Evolutionary conservation across 1,284 basidiomycete species (phyloP).

Genomic region (Pseudozyma tsukubaensis): DNA sequence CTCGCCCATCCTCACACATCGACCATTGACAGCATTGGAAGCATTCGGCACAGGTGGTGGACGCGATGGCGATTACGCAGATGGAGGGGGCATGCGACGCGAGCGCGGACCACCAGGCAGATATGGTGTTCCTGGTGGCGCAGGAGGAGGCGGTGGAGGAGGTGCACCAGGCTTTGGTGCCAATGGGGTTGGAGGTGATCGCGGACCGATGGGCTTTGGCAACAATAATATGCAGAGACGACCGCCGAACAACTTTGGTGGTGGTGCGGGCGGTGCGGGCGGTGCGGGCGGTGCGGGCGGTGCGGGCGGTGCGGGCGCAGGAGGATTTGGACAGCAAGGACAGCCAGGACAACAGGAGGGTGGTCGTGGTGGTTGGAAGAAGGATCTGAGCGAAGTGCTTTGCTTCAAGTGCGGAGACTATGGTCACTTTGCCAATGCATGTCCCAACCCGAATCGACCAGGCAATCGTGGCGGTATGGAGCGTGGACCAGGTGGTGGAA

Average conservation of each 20-base stretch:
- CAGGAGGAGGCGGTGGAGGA: background rate
- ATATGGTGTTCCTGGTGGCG: slow-evolving; percentile 24
- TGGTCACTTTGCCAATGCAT: slow-evolving; percentile 67
- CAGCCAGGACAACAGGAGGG: slow-evolving; percentile 24
- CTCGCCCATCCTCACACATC: slow-evolving; percentile 64
- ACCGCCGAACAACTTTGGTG: slow-evolving; percentile 3
- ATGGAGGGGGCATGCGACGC: slow-evolving; percentile 24
- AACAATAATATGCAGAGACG: slow-evolving; percentile 21
- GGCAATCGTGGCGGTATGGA: slow-evolving; percentile 62
- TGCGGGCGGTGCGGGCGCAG: background rate
- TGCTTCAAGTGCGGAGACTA: slow-evolving; percentile 67
- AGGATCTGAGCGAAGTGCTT: slow-evolving; percentile 60
- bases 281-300: slow-evolving; percentile 4
- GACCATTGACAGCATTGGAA: slow-evolving; percentile 62
- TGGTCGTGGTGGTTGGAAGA: slow-evolving; percentile 39
- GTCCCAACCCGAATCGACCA: slow-evolving; percentile 57
- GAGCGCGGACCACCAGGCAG: slow-evolving; percentile 28
- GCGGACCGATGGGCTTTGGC: slow-evolving; percentile 10
- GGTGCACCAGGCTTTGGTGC: slow-evolving; percentile 12
- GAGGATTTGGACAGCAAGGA: slow-evolving; percentile 7
- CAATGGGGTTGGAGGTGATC: background rate
- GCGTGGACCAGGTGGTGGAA: slow-evolving; percentile 38
- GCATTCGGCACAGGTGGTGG: slow-evolving; percentile 55
- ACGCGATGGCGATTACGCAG: slow-evolving; percentile 30
- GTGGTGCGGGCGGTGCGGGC: slow-evolving; percentile 12